Evolutionary conservation across 2,329 filamentous ascomycete species (phyloP), one percentile per base, ranked within the genome.

Genomic region (Dendryphion nanum): DNA sequence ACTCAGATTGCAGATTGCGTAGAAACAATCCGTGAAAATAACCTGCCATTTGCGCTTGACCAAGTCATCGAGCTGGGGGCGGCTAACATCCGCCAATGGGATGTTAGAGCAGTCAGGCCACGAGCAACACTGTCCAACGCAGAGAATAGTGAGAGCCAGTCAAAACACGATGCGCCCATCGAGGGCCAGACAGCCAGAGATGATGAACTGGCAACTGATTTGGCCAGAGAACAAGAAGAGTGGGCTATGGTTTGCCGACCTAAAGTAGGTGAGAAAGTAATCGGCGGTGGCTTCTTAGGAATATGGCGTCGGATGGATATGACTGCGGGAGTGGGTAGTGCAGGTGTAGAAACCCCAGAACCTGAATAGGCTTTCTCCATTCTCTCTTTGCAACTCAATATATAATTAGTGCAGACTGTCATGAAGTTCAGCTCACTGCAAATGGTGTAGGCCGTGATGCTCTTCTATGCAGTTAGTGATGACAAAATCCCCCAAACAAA

Each of bases 1-100:
- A 89, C 86, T 7, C 87, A 91, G 61, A 84, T 91, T 38, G 80
- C 76, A 28, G 75, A 81, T 4, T 85, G 83, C 41, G 69, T 83
- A 18, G 66, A 75, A 31, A 61, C 70, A 26, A 75, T 81, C 20
- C 75, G 74, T 40, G 65, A 74, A 18, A 67, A 77, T 10, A 65
- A 63, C 2, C 67, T 87, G 37, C 78, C 79, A 1, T 71, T 82
- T 31, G 61, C 73, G 18, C 63, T 82, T 6, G 81, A 85, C 26
- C 74, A 71, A 30, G 77, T 81, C 1, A 54, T 85, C 13, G 82
- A 86, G 59, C 66, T 85, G 15, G 70, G 68, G 48, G 45, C 71
- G 64, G 36, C 71, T n/a, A 75, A 71, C 21, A 79, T 82, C 2
- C 71, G 78, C 45, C 72, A 78, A 45, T 86, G 82, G 82, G 81